phyloP scores from a whole-genome alignment of 805 yeast genomes.

The Candida golubevii region DNA sequence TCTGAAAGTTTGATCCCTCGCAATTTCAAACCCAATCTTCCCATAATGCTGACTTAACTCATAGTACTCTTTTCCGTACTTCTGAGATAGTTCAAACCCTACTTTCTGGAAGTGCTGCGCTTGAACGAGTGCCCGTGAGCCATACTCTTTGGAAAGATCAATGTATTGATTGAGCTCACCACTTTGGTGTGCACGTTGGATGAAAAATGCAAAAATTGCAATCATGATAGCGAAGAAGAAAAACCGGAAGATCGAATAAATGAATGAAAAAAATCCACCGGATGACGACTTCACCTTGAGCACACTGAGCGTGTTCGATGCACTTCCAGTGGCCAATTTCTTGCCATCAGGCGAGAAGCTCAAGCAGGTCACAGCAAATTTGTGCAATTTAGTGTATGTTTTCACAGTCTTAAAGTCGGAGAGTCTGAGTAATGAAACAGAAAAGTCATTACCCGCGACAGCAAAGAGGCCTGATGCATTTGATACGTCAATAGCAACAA shows the following conservation, averaged over 20 bases:
- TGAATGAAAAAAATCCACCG: slow-evolving; percentile 24
- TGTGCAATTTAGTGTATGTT: slow-evolving; percentile 58
- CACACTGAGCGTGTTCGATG: slow-evolving; percentile 70
- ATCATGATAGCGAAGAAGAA: slow-evolving; percentile 30
- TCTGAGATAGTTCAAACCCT: slow-evolving; percentile 13
- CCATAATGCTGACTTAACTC: slow-evolving; percentile 23
- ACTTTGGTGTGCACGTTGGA: slow-evolving; percentile 33
- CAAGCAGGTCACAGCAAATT: slow-evolving; percentile 72
- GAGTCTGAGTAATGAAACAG: slow-evolving; percentile 54
- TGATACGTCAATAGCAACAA: slow-evolving; percentile 49
- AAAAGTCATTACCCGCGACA: slow-evolving; percentile 61
- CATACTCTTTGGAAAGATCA: slow-evolving; percentile 19
- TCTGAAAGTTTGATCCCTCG: slow-evolving; percentile 11
- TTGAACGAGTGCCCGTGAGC: slow-evolving; percentile 10
- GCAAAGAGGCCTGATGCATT: slow-evolving; percentile 43
- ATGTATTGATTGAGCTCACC: slow-evolving; percentile 30
- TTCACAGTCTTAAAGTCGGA: slow-evolving; percentile 49
- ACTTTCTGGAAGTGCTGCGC: slow-evolving; percentile 13
- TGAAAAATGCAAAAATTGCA: slow-evolving; percentile 26
- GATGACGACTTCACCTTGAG: slow-evolving; percentile 10
- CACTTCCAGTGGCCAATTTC: slow-evolving; percentile 67
- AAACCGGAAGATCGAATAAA: slow-evolving; percentile 32
- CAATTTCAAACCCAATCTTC: slow-evolving; percentile 15
- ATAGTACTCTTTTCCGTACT: slow-evolving; percentile 18
- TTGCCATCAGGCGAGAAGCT: slow-evolving; percentile 66